Percentiles rank a stretch among this genome's conserved stretches.
Conservation (phyloP, 192 early-diverging fungal genomes). For the Umbelopsis vinacea region DNA sequence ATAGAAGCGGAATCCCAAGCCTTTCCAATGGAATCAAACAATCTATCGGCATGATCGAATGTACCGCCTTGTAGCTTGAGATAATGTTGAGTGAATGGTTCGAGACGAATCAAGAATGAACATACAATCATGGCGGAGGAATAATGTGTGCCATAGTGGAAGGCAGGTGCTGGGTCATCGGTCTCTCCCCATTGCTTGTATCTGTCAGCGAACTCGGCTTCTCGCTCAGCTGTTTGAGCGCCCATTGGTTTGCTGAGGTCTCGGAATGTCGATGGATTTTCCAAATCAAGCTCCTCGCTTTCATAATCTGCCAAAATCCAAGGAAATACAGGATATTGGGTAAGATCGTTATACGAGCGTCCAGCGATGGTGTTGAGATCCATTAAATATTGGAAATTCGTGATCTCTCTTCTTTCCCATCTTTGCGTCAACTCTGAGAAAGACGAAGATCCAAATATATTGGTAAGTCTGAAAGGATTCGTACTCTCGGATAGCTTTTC, state of each 20-base stretch:
- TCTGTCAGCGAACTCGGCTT: slow-evolving; percentile 65
- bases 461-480: slow-evolving; percentile 53
- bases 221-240: slow-evolving; percentile 71
- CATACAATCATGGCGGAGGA: slow-evolving; percentile 91
- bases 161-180: slow-evolving; percentile 63
- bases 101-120: slow-evolving; percentile 85
- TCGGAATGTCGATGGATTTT: slow-evolving; percentile 75
- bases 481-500: slow-evolving; percentile 31
- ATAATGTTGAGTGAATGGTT: slow-evolving; percentile 88
- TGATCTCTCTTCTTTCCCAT: slow-evolving; percentile 87
- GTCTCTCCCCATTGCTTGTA: slow-evolving; percentile 62
- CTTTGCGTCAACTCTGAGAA: slow-evolving; percentile 72
- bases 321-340: slow-evolving; percentile 97
- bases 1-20: slow-evolving; percentile 76
- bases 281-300: slow-evolving; percentile 79
- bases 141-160: slow-evolving; percentile 98
- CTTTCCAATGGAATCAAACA: slow-evolving; percentile 78
- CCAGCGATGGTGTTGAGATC: slow-evolving; percentile 89
- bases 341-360: slow-evolving; percentile 82
- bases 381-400: slow-evolving; percentile 98
- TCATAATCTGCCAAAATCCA: slow-evolving; percentile 88
- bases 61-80: slow-evolving; percentile 77
- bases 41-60: slow-evolving; percentile 83
- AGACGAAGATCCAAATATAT: slow-evolving; percentile 66
- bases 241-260: slow-evolving; percentile 94